Evolutionary conservation across 306 rosid species (phyloP).

Genomic region (Herpetospermum pedunculosum): DNA sequence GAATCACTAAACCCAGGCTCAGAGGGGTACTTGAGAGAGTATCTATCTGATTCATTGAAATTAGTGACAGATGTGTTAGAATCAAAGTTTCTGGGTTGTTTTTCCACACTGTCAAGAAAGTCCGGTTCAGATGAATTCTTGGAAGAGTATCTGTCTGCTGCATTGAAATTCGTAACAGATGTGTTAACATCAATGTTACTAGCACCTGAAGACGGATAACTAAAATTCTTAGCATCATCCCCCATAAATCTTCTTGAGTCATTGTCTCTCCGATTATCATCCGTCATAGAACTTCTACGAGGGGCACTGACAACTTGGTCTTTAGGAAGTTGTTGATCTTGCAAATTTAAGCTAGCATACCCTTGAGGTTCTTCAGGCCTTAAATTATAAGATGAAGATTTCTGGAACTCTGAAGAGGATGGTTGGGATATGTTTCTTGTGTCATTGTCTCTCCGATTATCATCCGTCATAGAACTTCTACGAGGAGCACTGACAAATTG

Average conservation of each 20-base stretch:
- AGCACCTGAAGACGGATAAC: constrained; percentile 25
- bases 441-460: constrained; percentile 20
- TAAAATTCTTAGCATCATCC: constrained; percentile 17
- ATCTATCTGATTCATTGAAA: constrained; percentile 24
- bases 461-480: constrained; percentile 23
- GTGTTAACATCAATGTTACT: constrained; percentile 20
- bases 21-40: constrained; percentile 30
- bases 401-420: constrained; percentile 35
- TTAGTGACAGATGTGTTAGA: constrained; percentile 5
- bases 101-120: constrained; percentile 21
- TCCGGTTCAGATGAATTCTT: constrained; percentile 29
- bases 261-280: constrained; percentile 17
- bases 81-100: constrained; percentile 24
- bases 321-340: constrained; percentile 25
- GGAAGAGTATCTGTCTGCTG: constrained; percentile 24
- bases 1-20: constrained; percentile 25
- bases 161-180: constrained; percentile 21
- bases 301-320: constrained; percentile 16
- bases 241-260: constrained; percentile 24
- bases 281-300: constrained; percentile 23
- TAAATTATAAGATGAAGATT: constrained; percentile 16
- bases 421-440: constrained; percentile 31
- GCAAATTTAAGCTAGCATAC: constrained; percentile 14
- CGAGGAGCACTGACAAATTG: constrained; percentile 15
- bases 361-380: constrained; percentile 30